phyloP scores from a whole-genome alignment of 345 rosid genomes.

The Sisymbrium altissimum region DNA sequence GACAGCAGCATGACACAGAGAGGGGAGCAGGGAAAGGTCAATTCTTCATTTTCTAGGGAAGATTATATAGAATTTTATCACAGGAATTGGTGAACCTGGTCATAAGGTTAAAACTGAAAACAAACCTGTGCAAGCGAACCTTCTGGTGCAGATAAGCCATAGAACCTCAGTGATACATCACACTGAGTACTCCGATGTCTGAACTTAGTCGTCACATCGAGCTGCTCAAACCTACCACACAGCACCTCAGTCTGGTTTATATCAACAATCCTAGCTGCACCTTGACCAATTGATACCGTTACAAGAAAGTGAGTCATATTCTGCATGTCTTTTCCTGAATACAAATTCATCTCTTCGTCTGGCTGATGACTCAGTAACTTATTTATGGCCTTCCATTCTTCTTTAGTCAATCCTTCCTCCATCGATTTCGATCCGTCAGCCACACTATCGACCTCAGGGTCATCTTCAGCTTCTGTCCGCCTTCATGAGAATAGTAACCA shows the following conservation, averaged over 20 bases:
- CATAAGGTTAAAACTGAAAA: conserved; percentile 19
- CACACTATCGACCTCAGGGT: conserved; percentile 38
- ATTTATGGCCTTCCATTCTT: conserved; percentile 95
- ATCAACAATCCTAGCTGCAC: conserved; percentile 80
- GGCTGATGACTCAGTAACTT: conserved; percentile 88
- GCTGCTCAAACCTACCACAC: conserved; percentile 94
- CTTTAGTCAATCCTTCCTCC: conserved; percentile 80
- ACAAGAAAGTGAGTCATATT: conserved; percentile 74
- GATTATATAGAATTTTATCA: neutral
- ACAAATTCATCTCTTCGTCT: conserved; percentile 59
- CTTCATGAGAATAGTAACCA: conserved; percentile 38
- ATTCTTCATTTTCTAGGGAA: conserved; percentile 18
- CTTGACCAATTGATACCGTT: conserved; percentile 74
- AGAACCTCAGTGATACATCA: conserved; percentile 72
- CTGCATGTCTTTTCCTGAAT: conserved; percentile 79
- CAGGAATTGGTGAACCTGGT: neutral
- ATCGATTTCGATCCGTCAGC: conserved; percentile 44
- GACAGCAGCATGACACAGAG: conserved; percentile 24
- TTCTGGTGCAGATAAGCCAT: conserved; percentile 96
- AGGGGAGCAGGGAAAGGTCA: conserved; percentile 17
- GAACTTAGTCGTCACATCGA: conserved; percentile 73
- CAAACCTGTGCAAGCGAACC: conserved; percentile 98
- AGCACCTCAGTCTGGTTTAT: conserved; percentile 66
- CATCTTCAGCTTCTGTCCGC: conserved; percentile 60
- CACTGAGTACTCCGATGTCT: conserved; percentile 70